Evolutionary conservation across 805 yeast species (phyloP).

Genomic region (Kurtzmaniella cleridarum): DNA sequence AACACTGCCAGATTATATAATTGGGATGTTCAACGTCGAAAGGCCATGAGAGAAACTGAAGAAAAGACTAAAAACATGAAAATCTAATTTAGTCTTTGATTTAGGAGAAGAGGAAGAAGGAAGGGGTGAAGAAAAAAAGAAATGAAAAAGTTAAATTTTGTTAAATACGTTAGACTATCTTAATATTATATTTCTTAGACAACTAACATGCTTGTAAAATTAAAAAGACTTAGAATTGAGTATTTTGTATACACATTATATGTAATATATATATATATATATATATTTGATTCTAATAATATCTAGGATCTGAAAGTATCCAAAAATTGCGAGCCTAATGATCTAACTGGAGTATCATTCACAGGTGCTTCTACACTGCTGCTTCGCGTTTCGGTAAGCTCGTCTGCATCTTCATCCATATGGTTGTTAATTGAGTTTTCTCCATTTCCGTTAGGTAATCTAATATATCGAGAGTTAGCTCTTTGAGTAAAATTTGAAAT

Average conservation of each 20-base stretch:
- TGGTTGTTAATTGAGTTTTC: no score
- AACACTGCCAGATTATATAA: slow-evolving; percentile 89
- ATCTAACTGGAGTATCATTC: slow-evolving; percentile 57
- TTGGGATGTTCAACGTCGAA: slow-evolving; percentile 82
- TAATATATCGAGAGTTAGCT: no score
- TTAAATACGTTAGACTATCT: neutral
- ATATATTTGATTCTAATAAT: no score
- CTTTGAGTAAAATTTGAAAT: neutral
- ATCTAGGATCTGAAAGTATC: slow-evolving; percentile 51
- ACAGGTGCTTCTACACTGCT: slow-evolving; percentile 25
- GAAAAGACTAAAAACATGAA: slow-evolving; percentile 26
- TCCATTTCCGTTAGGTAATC: no score
- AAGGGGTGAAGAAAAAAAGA: slow-evolving; percentile 7
- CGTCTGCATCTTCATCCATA: slow-evolving; percentile 1
- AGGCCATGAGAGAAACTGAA: slow-evolving; percentile 36
- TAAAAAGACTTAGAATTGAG: no score
- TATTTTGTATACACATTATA: no score
- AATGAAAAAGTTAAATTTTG: slow-evolving; percentile 6
- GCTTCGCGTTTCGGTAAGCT: slow-evolving; percentile 23
- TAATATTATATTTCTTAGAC: neutral
- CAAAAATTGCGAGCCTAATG: slow-evolving; percentile 55
- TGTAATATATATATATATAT: no score
- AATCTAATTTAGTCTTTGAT: no score
- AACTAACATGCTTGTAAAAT: no score
- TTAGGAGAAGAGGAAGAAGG: neutral